Evolutionary conservation across 2,329 filamentous ascomycete species (phyloP).

Genomic region (Cryphonectria carpinicola): DNA sequence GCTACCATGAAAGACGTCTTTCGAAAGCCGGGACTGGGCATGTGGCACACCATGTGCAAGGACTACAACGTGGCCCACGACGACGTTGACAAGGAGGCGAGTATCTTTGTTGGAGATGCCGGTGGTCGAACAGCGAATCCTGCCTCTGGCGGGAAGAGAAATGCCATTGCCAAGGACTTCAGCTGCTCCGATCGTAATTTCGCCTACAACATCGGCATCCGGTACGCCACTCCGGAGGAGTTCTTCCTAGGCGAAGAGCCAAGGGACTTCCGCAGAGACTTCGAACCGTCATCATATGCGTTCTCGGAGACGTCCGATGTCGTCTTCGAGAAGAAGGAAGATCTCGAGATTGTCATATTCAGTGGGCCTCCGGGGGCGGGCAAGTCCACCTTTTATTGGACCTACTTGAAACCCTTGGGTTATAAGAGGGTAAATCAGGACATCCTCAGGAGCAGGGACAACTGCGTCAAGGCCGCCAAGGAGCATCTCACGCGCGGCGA

Average conservation of each 20-base stretch:
- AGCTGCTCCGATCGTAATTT: constrained; percentile 76
- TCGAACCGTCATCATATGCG: constrained; percentile 68
- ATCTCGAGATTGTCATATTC: constrained; percentile 78
- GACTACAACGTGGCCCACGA: constrained; percentile 62
- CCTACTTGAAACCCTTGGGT: constrained; percentile 72
- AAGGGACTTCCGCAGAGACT: constrained; percentile 68
- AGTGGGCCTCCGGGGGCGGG: constrained; percentile 88
- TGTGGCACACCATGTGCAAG: constrained; percentile 72
- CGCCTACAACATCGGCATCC: constrained; percentile 80
- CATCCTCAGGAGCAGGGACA: constrained; percentile 70
- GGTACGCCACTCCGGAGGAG: constrained; percentile 87
- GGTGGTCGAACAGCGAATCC: constrained; percentile 52
- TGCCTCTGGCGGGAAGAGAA: constrained; percentile 35
- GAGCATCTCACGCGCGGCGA: constrained; percentile 65
- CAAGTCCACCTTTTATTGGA: constrained; percentile 90
- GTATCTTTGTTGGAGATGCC: constrained; percentile 91
- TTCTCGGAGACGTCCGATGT: constrained; percentile 40
- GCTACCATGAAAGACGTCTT: constrained; percentile 82
- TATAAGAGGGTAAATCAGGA: constrained; percentile 93
- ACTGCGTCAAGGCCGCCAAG: constrained; percentile 73
- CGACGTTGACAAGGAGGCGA: constrained; percentile 69
- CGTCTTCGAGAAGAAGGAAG: constrained; percentile 63
- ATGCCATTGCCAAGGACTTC: constrained; percentile 56
- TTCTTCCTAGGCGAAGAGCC: constrained; percentile 76
- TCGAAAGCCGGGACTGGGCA: constrained; percentile 84